Evolutionary conservation across 1,139 yeast genomes (phyloP).

Genomic region (Hansenula sp.): DNA sequence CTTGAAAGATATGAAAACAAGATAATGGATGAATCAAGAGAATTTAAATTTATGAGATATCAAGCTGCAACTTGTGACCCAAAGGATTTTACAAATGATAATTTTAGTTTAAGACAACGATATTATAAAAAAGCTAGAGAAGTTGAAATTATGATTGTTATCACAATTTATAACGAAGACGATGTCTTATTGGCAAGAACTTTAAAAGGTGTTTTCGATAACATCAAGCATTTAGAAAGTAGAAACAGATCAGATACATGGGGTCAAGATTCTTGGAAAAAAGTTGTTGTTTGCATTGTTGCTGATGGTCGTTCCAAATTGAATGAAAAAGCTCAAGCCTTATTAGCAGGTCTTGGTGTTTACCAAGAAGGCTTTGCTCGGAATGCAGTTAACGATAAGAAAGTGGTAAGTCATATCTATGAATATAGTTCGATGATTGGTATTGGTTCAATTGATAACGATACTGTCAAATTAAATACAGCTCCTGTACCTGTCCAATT

Average conservation of each 20-base stretch:
- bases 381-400: constrained; percentile 81
- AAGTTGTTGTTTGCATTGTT: constrained; percentile 82
- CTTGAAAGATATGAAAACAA: constrained; percentile 44
- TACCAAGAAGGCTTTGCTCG: constrained; percentile 95
- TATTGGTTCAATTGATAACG: constrained; percentile 61
- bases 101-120: constrained; percentile 76
- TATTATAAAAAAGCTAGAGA: constrained; percentile 65
- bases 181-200: constrained; percentile 86
- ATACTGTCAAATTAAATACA: constrained; percentile 63
- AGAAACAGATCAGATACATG: constrained; percentile 65
- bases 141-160: constrained; percentile 83
- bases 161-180: constrained; percentile 94
- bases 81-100: constrained; percentile 67
- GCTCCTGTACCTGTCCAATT: constrained; percentile 83
- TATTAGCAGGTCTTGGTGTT: constrained; percentile 88
- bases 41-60: constrained; percentile 75
- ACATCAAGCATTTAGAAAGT: constrained; percentile 77
- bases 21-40: constrained; percentile 53
- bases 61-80: constrained; percentile 86
- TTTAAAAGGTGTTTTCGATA: constrained; percentile 88
- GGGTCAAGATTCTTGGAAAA: constrained; percentile 93
- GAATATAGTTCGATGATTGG: constrained; percentile 75
- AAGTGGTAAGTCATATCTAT: constrained; percentile 86
- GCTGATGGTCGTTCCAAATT: constrained; percentile 95
- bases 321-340: constrained; percentile 75